A percentile compares a stretch with the other conserved stretches of the same genome.
These are phyloP conservation scores for Buddleja alternifolia DNA, from an alignment of 257 asterid species.

Conservation along the genomic window DNA sequence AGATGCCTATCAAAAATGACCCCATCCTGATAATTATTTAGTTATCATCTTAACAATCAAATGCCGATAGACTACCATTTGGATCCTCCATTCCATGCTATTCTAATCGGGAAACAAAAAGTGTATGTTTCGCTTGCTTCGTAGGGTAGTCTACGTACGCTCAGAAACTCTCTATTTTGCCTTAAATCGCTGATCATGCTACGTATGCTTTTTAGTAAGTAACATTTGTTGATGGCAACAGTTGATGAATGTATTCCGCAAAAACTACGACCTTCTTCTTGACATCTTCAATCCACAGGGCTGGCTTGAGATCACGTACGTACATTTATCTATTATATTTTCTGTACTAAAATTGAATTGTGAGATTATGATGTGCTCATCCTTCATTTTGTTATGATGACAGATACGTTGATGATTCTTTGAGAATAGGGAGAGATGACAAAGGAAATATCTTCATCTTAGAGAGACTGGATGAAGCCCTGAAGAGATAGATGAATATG, in stretches of 20 bases:
- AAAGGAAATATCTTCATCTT: conserved; percentile 77
- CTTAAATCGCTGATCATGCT: too few species aligned
- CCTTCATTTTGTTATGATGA: conserved; percentile 15
- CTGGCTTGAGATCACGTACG: conserved; percentile 92
- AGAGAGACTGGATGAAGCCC: conserved; percentile 39
- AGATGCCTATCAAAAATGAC: too few species aligned
- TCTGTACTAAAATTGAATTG: background rate
- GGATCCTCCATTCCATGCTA: too few species aligned
- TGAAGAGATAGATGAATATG: background rate
- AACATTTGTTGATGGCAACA: conserved; percentile 33
- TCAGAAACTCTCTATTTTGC: too few species aligned
- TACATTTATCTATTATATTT: conserved; percentile 24
- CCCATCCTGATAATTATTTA: background rate
- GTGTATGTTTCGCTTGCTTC: too few species aligned
- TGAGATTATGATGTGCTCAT: background rate
- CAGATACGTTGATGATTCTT: conserved; percentile 78
- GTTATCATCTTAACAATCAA: background rate
- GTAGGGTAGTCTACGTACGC: too few species aligned
- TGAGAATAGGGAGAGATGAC: conserved; percentile 90
- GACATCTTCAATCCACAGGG: conserved; percentile 88
- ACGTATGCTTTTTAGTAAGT: too few species aligned
- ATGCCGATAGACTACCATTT: background rate
- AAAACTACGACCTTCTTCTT: conserved; percentile 75
- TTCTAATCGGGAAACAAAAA: too few species aligned
- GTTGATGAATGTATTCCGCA: conserved; percentile 88